Evolutionary conservation across 345 rosid genomes (phyloP), one percentile per base, ranked within the genome.

Genomic region (Boechera stricta): DNA sequence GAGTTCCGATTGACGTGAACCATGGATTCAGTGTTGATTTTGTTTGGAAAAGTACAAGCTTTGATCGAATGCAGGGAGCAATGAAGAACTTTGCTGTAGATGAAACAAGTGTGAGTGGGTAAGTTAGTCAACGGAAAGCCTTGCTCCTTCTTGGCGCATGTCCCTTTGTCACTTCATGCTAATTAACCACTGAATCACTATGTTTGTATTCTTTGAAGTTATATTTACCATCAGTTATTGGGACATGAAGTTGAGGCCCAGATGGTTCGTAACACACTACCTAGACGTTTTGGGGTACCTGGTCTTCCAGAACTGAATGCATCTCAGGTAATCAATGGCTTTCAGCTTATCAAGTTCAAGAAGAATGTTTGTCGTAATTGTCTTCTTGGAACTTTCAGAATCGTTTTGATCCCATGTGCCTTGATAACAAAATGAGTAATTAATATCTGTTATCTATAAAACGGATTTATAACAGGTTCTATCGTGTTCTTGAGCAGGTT

Each of bases 41-140:
- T 85, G 99, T 96, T 32, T 93, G 99, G 99, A 93, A 96, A 85
- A 96, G 99, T 80, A 96, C 99, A 39, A 96, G 99, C 81, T 96
- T 96, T 85, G 99, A 96, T 79, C 84, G 99, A 72, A 91, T 91
- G 98, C 99, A 96, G 77, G 98, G 97, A 41, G 99, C 99, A 61
- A 91, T 96, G 99, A 93, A 96, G 85, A 90, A 93, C 59, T 96
- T 96, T 93, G 99, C 99, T 6, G 99, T 96, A 60, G 99, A 96
- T 82, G 99, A 91, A 83, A 96, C 98, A 44, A 96, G 99, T 91
- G 99, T 93, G 64, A 96, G 99, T 80, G 99, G 99, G 99, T 96
- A 79, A 69, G 93, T 80, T 79, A 59, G 66, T 73, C 64, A 67
- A 24, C 47, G 64, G 54, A 73, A 59, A 60, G 18, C 66, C 38